phyloP scores from a whole-genome alignment of 495 filamentous ascomycete genomes.

The Trichodelitschia bisporula region DNA sequence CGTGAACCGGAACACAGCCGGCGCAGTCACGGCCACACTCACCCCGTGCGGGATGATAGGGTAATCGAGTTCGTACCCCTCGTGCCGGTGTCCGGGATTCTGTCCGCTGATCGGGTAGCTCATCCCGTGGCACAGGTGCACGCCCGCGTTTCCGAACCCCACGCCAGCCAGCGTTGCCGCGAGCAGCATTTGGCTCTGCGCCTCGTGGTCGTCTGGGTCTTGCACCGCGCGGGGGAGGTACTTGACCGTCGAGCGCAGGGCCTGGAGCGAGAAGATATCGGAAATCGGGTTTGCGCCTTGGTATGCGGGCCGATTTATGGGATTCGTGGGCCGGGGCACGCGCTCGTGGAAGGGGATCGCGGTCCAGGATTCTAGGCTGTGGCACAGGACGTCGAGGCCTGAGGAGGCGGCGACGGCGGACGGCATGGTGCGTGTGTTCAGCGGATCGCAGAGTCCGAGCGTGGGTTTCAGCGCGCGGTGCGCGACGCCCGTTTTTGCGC shows the following conservation, averaged over 20 bases:
- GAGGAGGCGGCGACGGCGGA: constrained; percentile 69
- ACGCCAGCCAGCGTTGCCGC: constrained; percentile 86
- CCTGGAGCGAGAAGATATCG: constrained; percentile 78
- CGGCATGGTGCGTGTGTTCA: constrained; percentile 91
- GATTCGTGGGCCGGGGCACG: constrained; percentile 62
- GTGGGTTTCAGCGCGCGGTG: constrained; percentile 90
- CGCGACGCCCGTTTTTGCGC: constrained; percentile 84
- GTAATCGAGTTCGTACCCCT: constrained; percentile 46
- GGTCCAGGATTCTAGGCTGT: constrained; percentile 83
- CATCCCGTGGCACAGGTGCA: constrained; percentile 96
- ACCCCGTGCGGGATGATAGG: constrained; percentile 93
- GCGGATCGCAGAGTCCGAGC: constrained; percentile 81
- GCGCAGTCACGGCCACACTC: constrained; percentile 80
- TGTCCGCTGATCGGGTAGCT: constrained; percentile 85
- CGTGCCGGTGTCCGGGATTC: constrained; percentile 73
- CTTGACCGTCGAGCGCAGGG: constrained; percentile 56
- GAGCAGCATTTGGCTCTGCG: constrained; percentile 82
- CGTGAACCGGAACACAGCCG: constrained; percentile 84
- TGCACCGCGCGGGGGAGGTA: constrained; percentile 70
- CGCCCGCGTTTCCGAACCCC: constrained; percentile 91
- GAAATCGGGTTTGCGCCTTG: constrained; percentile 95
- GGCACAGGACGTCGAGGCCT: constrained; percentile 84
- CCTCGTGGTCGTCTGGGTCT: constrained; percentile 76
- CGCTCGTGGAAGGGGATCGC: constrained; percentile 83
- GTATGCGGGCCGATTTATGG: constrained; percentile 76